Evolutionary conservation across 495 filamentous ascomycete genomes (phyloP).

Genomic region (Penicillium cataractarum): DNA sequence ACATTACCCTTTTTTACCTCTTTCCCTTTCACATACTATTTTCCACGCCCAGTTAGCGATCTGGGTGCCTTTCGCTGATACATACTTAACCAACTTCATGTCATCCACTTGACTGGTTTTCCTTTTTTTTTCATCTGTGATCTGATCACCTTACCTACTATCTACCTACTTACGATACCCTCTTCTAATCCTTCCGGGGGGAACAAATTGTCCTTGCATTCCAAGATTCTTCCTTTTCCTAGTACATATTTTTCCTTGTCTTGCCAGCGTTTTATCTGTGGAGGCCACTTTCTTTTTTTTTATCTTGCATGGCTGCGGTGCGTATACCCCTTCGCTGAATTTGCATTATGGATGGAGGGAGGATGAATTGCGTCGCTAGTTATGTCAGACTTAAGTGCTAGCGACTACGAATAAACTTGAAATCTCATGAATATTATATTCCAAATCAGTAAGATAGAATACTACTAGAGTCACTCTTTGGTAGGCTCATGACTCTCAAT

Average conservation of each 20-base stretch:
- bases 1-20: slow-evolving; percentile 32
- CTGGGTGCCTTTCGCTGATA: slow-evolving; percentile 33
- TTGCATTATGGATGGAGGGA: slow-evolving; percentile 37
- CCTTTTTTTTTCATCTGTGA: slow-evolving; percentile 1
- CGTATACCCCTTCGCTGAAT: slow-evolving; percentile 45
- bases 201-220: slow-evolving; percentile 29
- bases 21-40: slow-evolving; percentile 16
- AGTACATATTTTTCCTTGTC: slow-evolving; percentile 8
- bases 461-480: neutral
- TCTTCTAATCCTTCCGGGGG: slow-evolving; percentile 28
- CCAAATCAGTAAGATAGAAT: too few species aligned
- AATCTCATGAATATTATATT: too few species aligned
- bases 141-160: slow-evolving; percentile 18
- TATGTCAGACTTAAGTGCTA: neutral
- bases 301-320: slow-evolving; percentile 43
- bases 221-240: slow-evolving; percentile 4
- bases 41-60: slow-evolving; percentile 21
- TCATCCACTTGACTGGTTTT: slow-evolving; percentile 28
- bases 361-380: neutral
- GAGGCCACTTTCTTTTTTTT: slow-evolving; percentile 36
- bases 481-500: neutral
- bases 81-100: slow-evolving; percentile 30
- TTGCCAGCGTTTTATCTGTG: slow-evolving; percentile 4
- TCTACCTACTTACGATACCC: slow-evolving; percentile 17
- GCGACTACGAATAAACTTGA: neutral